Evolutionary conservation across 2,329 filamentous ascomycete species (phyloP), one percentile per base, ranked within the genome.

Genomic region (Fusarium sp.): DNA sequence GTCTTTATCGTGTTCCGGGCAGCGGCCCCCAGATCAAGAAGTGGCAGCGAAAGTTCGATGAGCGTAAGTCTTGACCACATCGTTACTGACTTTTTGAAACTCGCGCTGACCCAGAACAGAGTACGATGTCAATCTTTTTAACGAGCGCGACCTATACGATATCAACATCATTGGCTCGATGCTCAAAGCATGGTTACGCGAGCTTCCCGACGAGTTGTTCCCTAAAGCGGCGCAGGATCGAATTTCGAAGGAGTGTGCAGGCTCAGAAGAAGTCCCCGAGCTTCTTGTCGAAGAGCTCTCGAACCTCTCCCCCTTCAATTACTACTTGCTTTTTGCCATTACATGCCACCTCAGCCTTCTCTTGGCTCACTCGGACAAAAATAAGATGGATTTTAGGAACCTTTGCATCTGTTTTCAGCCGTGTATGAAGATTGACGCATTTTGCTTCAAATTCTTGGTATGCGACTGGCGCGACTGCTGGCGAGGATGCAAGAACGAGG

Each of bases 311-410:
- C 95, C 95, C 0, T 98, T 96, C 85, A 97, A 98, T 82, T 98
- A 98, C 82, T 98, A 98, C 78, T 91, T 98, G 16, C 89, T 98
- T 8, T 98, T 98, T 79, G 95, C 95, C 75, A 97, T 98, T 74
- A 98, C 95, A 34, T 98, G 95, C 80, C 95, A 98, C 76, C 90
- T 98, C 51, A 97, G 94, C 75, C 87, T 98, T 27, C 87, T 98
- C 12, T 90, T 97, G 73, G 94, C 93, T 2, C 95, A 97, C 79
- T 92, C 94, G 25, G 93, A 97, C 70, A 94, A 95, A 84, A 98
- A 98, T 87, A 97, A 97, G 84, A 98, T 98, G 95, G 94, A 97
- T 78, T 97, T 95, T 78, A 90, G 93, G 77, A 98, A 98, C 72
- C 84, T 98, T 25, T 97, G 94, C 82, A 97, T 98, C 74, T 98